phyloP scores from a whole-genome alignment of 139 green algal species.

The Spirogloea muscicola region DNA sequence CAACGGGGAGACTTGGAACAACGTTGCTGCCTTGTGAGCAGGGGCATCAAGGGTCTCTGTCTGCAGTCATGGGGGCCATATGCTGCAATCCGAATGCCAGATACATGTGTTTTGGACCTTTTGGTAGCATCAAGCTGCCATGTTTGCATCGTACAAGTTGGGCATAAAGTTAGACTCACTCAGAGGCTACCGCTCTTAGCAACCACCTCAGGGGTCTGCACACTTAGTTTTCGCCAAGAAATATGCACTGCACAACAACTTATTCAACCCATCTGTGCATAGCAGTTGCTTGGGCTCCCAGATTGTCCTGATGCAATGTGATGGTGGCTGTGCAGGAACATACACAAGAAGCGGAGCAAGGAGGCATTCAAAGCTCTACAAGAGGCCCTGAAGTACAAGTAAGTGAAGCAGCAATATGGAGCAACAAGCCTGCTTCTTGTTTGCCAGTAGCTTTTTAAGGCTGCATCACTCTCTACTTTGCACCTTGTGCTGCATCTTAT shows the following conservation, averaged over 20 bases:
- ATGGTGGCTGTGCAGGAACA: slow-evolving; percentile 12
- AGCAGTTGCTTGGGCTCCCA: not conserved
- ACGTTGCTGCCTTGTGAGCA: slow-evolving; percentile 73
- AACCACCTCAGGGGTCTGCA: too few species aligned
- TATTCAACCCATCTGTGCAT: not conserved
- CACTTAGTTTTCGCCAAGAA: too few species aligned
- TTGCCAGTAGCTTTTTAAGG: too few species aligned
- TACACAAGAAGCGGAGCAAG: not conserved
- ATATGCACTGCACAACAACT: too few species aligned
- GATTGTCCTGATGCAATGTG: not conserved
- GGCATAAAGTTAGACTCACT: too few species aligned
- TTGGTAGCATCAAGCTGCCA: not conserved
- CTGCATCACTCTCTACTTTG: too few species aligned
- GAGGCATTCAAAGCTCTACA: slow-evolving; percentile 13
- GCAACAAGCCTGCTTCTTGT: too few species aligned
- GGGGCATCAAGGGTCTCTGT: not conserved
- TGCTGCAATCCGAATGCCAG: not conserved
- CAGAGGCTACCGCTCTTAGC: too few species aligned
- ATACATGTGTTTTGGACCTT: not conserved
- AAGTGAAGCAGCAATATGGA: too few species aligned
- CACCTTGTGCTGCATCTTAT: too few species aligned
- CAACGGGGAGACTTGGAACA: slow-evolving; percentile 91
- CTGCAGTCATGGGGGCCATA: not conserved
- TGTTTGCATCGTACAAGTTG: too few species aligned
- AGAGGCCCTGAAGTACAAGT: slow-evolving; percentile 22